A percentile compares a stretch with the other conserved stretches of the same genome.
phyloP scores from a whole-genome alignment of 202 grass and related monocot species.

The Dendrocalamus latiflorus region DNA sequence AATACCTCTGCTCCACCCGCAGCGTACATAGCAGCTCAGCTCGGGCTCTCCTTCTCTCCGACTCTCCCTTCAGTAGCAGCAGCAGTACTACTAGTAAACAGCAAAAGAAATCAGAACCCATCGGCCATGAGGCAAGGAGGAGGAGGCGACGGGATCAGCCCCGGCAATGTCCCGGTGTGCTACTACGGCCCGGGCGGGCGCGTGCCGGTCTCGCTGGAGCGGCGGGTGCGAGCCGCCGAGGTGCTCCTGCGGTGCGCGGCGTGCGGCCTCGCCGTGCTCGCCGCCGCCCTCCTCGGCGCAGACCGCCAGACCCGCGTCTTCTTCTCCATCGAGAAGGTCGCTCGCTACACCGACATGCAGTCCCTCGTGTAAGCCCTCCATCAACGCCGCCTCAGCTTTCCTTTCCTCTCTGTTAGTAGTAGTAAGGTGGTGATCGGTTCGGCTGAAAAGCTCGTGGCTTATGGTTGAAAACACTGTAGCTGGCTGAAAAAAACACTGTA shows the following conservation, averaged over 20 bases:
- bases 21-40: not conserved
- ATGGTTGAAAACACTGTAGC: too few species aligned
- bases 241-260: conserved; percentile 61
- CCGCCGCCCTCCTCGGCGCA: conserved; percentile 51
- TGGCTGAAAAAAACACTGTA: too few species aligned
- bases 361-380: conserved; percentile 61
- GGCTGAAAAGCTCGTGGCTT: too few species aligned
- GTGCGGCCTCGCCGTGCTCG: conserved; percentile 60
- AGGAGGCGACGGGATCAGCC: conserved; percentile 37
- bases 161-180: conserved; percentile 66
- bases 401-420: not conserved
- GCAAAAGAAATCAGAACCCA: not conserved
- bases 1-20: conserved; percentile 13
- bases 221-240: conserved; percentile 64
- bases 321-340: conserved; percentile 72
- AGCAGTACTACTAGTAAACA: not conserved
- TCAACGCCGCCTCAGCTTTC: not conserved
- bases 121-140: conserved; percentile 31
- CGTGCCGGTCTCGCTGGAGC: conserved; percentile 52
- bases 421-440: too few species aligned
- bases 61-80: not conserved
- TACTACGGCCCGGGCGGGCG: conserved; percentile 50
- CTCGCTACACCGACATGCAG: conserved; percentile 79
- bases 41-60: not conserved
- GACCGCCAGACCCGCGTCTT: conserved; percentile 55